Evolutionary conservation across 495 filamentous ascomycete genomes (phyloP), one percentile per base, ranked within the genome.

Genomic region (Penicillium samsonianum): DNA sequence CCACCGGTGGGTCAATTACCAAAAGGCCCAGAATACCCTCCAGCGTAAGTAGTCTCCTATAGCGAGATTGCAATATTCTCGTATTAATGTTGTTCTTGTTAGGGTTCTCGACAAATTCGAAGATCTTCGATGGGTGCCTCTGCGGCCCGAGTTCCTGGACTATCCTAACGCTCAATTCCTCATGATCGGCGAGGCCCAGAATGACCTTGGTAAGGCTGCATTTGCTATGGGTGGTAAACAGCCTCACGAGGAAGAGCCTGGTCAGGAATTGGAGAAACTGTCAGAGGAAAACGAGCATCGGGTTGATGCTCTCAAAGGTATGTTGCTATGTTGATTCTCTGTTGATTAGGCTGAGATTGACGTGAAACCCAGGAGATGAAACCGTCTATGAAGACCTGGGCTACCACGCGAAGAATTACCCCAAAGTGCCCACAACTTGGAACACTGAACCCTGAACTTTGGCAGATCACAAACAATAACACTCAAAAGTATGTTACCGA

Each of bases 131-230:
- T 96, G 91, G 93, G 77, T 85, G 37, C 83, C 89, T 1, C 74
- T 90, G 8, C 73, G 84, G 53, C 90, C 91, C 0, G 84, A 92
- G 52, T 84, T 92, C 65, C 77, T 96, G 44, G 82, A 96, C 57
- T 91, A 89, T 65, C 79, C 80, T 22, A 89, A 91, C 62, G 82
- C 90, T 0, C 91, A 96, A 66, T 83, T 96, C 50, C 74, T 96
- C 17, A 79, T 96, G 58, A 85, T 96, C 58, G 92, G 93, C 20
- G 87, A 91, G 63, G 82, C 81, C 1, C 77, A 83, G 2, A 82
- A 82, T 7, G 67, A 71, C 1, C 65, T 90, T 30, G 77, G 78
- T 9, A 90, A 87, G 62, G 88, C 88, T 1, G 68, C 70, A 6
- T 82, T 81, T 42, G 83, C 86, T 51, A 80, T 85, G 60, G 73